Evolutionary conservation across 805 yeast genomes (phyloP).

Genomic region (Hanseniaspora occidentalis): DNA sequence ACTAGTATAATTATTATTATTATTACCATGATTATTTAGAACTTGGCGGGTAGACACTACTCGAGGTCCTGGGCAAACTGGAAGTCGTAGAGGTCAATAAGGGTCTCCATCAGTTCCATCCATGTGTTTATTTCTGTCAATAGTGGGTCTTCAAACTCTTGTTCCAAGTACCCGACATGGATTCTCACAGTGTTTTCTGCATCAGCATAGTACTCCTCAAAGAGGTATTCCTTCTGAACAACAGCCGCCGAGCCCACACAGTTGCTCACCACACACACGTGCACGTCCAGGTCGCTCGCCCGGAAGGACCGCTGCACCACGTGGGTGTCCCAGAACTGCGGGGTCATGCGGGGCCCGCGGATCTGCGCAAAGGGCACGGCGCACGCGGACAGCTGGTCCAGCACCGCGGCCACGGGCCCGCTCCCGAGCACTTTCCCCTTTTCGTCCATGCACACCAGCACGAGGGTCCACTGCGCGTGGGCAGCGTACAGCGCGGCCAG

Average conservation of each 20-base stretch:
- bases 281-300: background rate
- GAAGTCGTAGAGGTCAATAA: constrained; percentile 20
- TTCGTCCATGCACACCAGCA: constrained; percentile 1
- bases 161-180: constrained; percentile 22
- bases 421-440: constrained; percentile 2
- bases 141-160: constrained; percentile 19
- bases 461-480: background rate
- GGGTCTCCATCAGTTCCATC: constrained; percentile 17
- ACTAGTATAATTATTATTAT: too few species aligned
- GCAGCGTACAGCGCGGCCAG: background rate
- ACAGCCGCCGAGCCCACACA: background rate
- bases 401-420: constrained; percentile 2
- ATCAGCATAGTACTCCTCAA: background rate
- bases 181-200: constrained; percentile 10
- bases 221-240: background rate
- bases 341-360: constrained; percentile 1
- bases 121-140: constrained; percentile 21
- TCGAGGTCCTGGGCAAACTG: constrained; percentile 19
- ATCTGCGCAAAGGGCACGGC: constrained; percentile 3
- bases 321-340: background rate
- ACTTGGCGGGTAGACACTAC: too few species aligned
- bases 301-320: constrained; percentile 2
- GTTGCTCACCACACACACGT: constrained; percentile 3
- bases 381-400: constrained; percentile 1
- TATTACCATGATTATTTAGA: too few species aligned